Percentiles rank a stretch among this genome's conserved stretches.
These are phyloP conservation scores for Rhodotorula graminis DNA, from an alignment of 768 basidiomycete genomes.

Conservation along the genomic window DNA sequence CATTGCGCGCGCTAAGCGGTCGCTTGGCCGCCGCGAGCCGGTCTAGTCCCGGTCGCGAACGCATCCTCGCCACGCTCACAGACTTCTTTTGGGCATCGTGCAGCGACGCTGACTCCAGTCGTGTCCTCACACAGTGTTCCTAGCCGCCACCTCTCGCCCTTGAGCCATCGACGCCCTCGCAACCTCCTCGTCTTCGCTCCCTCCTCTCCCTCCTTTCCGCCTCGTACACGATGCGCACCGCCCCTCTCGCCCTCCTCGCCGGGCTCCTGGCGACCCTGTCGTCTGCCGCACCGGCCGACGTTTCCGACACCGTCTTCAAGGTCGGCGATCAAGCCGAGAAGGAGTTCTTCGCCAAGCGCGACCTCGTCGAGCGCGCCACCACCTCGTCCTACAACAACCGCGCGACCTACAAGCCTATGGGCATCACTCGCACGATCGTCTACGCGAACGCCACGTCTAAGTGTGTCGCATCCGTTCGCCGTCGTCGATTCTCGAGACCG, in stretches of 20 bases:
- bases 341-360: background rate
- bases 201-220: background rate
- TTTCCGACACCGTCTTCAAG: background rate
- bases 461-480: background rate
- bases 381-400: background rate
- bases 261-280: background rate
- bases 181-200: background rate
- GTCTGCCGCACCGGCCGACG: background rate
- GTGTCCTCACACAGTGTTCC: background rate
- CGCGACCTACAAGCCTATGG: background rate
- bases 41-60: background rate
- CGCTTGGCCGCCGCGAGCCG: background rate
- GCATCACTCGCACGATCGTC: background rate
- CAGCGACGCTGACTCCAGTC: background rate
- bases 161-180: background rate
- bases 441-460: background rate
- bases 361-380: background rate
- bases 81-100: background rate
- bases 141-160: background rate
- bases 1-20: background rate
- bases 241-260: background rate
- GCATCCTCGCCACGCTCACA: background rate
- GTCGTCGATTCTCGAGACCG: background rate
- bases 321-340: slow-evolving; percentile 8
- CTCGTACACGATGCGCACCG: background rate